A percentile compares a stretch with the other conserved stretches of the same genome.
Evolutionary conservation across 139 green algal genomes (phyloP).

Genomic region (Nannochloris sp.): DNA sequence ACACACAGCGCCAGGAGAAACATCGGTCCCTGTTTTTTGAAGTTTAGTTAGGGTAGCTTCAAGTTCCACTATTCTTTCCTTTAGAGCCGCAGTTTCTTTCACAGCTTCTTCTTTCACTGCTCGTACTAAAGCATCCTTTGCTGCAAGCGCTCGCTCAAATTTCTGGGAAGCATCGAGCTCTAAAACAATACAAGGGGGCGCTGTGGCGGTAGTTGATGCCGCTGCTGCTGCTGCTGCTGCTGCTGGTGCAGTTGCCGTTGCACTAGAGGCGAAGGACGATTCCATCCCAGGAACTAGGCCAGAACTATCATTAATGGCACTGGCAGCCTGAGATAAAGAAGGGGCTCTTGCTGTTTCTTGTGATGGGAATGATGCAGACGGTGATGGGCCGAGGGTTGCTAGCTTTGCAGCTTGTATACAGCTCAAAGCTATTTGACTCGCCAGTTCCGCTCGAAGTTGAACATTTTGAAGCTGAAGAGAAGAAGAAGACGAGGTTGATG

Average conservation of each 20-base stretch:
- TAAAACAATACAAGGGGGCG: not conserved
- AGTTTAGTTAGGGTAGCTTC: constrained; percentile 11
- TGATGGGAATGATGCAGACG: too few relatives aligned
- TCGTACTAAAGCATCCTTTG: constrained; percentile 41
- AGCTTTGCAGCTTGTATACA: constrained; percentile 3
- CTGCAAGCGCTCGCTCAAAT: constrained; percentile 41
- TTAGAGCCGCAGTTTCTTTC: constrained; percentile 14
- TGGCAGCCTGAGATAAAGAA: too few relatives aligned
- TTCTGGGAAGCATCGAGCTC: not conserved
- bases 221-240: too few relatives aligned
- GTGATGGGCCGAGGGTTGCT: not conserved
- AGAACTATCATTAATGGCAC: too few relatives aligned
- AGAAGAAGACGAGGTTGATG: not conserved
- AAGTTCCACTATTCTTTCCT: constrained; percentile 21
- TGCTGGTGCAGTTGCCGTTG: too few relatives aligned
- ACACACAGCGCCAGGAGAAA: not conserved
- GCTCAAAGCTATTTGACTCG: constrained; percentile 25
- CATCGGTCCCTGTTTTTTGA: not conserved
- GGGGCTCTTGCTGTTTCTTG: too few relatives aligned
- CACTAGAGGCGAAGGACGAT: too few relatives aligned
- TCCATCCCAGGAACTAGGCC: too few relatives aligned
- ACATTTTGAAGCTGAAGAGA: constrained; percentile 55
- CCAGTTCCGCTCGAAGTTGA: constrained; percentile 53
- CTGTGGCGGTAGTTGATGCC: too few relatives aligned
- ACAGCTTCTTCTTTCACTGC: constrained; percentile 21